Conservation (phyloP, 1,139 yeast species). For the Zygoascus sp. region DNA sequence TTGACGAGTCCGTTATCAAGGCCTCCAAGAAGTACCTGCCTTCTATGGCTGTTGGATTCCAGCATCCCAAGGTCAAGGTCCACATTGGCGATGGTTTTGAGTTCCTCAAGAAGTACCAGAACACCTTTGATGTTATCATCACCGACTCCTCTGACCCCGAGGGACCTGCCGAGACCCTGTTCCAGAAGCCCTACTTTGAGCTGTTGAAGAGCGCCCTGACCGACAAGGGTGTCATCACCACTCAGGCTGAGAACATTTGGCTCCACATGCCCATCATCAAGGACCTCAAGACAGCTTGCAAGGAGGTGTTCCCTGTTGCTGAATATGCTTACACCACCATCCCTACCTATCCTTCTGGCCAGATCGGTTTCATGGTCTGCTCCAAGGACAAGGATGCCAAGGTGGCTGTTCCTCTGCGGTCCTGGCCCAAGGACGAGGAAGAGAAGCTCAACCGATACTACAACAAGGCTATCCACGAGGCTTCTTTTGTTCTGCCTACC, state of each 20-base stretch:
- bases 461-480: conserved; percentile 72
- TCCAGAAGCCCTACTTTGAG: conserved; percentile 82
- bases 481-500: conserved; percentile 82
- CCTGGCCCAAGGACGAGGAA: conserved; percentile 60
- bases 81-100: conserved; percentile 92
- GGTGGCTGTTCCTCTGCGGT: conserved; percentile 65
- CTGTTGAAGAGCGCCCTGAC: conserved; percentile 75
- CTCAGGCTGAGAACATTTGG: conserved; percentile 92
- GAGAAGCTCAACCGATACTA: conserved; percentile 67
- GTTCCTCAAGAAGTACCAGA: conserved; percentile 70
- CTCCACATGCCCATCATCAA: conserved; percentile 75
- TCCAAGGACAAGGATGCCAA: conserved; percentile 63
- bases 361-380: conserved; percentile 91
- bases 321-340: conserved; percentile 84
- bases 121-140: conserved; percentile 77
- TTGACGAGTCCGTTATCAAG: conserved; percentile 83
- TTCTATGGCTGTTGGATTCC: conserved; percentile 72
- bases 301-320: conserved; percentile 78
- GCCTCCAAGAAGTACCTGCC: conserved; percentile 82
- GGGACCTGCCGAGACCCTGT: conserved; percentile 89
- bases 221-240: conserved; percentile 77
- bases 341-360: conserved; percentile 93
- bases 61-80: conserved; percentile 75
- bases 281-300: conserved; percentile 69
- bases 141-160: conserved; percentile 96